phyloP scores from a whole-genome alignment of 1,139 yeast genomes.

The Diutina pseudorugosa region DNA sequence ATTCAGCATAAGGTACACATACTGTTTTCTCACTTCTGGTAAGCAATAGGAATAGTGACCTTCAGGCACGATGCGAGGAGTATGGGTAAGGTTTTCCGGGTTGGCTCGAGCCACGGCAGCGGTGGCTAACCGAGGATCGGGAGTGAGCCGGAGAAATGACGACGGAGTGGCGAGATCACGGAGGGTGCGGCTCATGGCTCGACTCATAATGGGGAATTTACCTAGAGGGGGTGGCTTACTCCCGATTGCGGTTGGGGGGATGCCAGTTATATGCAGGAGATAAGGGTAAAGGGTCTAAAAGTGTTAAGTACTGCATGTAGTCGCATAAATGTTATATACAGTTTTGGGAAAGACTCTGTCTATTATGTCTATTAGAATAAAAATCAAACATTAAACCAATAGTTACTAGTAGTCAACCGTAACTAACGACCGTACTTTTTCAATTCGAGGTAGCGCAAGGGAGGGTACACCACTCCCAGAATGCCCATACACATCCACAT shows the following conservation, averaged over 20 bases:
- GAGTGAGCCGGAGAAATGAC: neutral
- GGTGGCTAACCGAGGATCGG: neutral
- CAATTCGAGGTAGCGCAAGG: slow-evolving; percentile 51
- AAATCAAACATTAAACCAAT: neutral
- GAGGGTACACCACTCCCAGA: slow-evolving; percentile 53
- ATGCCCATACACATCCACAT: slow-evolving; percentile 74
- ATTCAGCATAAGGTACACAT: slow-evolving; percentile 47
- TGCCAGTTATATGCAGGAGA: no score
- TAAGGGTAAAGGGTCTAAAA: no score
- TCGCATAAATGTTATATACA: no score
- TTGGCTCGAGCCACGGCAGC: neutral
- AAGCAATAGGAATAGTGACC: slow-evolving; percentile 65
- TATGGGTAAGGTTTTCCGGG: slow-evolving; percentile 18
- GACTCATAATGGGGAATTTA: neutral
- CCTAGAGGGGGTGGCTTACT: neutral
- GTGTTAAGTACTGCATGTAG: no score
- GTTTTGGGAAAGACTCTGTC: no score
- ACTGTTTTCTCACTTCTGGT: slow-evolving; percentile 50
- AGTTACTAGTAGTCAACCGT: neutral
- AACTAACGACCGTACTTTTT: slow-evolving; percentile 33
- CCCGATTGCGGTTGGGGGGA: neutral
- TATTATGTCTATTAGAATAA: neutral
- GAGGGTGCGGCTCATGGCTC: neutral
- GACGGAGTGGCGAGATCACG: neutral
- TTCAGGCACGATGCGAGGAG: slow-evolving; percentile 46